A percentile compares a stretch with the other conserved stretches of the same genome.
phyloP scores from a whole-genome alignment of 306 rosid species.

The Fragaria ananassa region DNA sequence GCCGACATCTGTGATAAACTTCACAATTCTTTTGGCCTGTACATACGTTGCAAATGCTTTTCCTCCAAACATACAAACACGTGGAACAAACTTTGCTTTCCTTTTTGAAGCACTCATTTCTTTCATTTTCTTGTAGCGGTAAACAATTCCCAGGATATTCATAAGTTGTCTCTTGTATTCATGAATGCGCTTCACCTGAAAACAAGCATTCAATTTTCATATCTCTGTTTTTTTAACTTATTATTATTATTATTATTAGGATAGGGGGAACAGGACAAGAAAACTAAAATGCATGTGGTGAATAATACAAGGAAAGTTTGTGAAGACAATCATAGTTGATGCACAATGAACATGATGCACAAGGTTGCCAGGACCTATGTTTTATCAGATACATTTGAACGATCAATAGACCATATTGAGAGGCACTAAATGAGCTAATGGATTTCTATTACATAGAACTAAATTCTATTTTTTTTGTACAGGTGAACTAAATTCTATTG shows the following conservation, averaged over 20 bases:
- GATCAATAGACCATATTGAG: background rate
- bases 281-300: background rate
- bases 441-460: no score
- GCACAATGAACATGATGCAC: background rate
- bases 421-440: slow-evolving; percentile 5
- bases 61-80: slow-evolving; percentile 97
- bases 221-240: background rate
- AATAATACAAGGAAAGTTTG: background rate
- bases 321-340: background rate
- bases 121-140: slow-evolving; percentile 96
- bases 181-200: slow-evolving; percentile 97
- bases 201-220: slow-evolving; percentile 16
- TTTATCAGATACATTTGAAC: background rate
- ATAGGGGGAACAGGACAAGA: background rate
- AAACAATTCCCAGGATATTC: slow-evolving; percentile 88
- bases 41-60: slow-evolving; percentile 91
- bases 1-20: slow-evolving; percentile 92
- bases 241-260: background rate
- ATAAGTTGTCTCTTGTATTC: slow-evolving; percentile 89
- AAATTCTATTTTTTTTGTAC: background rate
- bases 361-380: background rate
- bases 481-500: background rate
- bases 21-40: slow-evolving; percentile 98
- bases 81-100: slow-evolving; percentile 68
- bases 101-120: slow-evolving; percentile 80